Evolutionary conservation across 176 grass and related monocot species (phyloP).

Genomic region (Puya raimondii): DNA sequence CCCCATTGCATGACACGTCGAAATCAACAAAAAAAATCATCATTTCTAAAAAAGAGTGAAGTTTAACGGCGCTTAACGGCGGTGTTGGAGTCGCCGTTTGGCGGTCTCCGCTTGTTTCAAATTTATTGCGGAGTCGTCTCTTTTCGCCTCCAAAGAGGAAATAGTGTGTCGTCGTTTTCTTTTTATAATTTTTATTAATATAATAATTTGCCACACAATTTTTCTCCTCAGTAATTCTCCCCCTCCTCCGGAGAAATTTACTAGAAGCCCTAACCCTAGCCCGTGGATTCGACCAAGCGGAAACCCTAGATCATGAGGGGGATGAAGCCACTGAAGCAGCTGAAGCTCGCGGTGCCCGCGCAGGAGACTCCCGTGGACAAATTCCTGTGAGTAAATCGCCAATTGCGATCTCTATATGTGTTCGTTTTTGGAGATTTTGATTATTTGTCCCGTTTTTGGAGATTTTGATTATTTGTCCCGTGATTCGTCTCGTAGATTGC

Average conservation of each 20-base stretch:
- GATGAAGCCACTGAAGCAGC: conserved; percentile 45
- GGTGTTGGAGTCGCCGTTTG: neutral
- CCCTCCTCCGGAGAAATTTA: neutral
- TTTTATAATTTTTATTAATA: neutral
- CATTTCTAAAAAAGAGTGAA: too few species aligned
- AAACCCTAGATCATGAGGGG: conserved; percentile 58
- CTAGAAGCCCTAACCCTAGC: conserved; percentile 26
- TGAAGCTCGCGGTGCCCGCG: conserved; percentile 61
- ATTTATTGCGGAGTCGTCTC: neutral
- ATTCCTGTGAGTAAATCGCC: conserved; percentile 41
- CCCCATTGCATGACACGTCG: neutral
- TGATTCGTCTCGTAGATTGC: neutral
- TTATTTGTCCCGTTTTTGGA: neutral
- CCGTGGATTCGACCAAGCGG: neutral
- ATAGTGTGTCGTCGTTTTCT: neutral
- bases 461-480: neutral
- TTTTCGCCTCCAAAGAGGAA: neutral
- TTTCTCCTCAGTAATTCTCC: neutral
- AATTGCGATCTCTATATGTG: neutral
- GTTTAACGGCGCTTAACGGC: too few species aligned
- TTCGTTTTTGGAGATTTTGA: conserved; percentile 11
- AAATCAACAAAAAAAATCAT: too few species aligned
- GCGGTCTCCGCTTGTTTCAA: conserved; percentile 5
- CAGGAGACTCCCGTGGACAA: conserved; percentile 71
- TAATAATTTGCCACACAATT: neutral